These are phyloP conservation scores for Pulveroboletus ravenelii DNA, from an alignment of 768 basidiomycete genomes.

Conservation along the genomic window DNA sequence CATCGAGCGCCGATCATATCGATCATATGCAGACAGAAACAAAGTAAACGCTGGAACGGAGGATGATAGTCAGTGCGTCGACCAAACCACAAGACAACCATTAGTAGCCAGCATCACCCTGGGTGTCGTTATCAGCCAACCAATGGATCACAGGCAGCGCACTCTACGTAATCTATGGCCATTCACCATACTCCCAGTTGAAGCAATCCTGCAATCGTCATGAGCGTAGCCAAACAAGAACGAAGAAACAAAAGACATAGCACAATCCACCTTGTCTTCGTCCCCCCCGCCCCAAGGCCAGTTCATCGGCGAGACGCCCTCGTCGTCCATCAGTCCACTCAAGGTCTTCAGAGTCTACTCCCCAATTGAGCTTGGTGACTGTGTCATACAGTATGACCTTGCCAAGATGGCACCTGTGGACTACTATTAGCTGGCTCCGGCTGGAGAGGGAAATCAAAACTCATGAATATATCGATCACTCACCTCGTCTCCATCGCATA, in stretches of 20 bases:
- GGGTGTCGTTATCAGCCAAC: neutral
- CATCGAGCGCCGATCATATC: neutral
- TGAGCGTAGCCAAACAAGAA: neutral
- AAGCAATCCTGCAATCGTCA: constrained; percentile 55
- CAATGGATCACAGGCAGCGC: neutral
- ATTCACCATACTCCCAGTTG: constrained; percentile 63
- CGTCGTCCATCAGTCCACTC: constrained; percentile 42
- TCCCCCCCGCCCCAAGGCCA: constrained; percentile 30
- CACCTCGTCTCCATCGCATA: constrained; percentile 77
- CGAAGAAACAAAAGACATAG: constrained; percentile 36
- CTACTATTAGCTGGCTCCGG: neutral
- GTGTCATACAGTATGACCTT: constrained; percentile 82
- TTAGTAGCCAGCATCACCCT: neutral
- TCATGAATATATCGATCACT: constrained; percentile 3
- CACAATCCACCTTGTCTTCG: constrained; percentile 52
- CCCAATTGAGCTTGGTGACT: constrained; percentile 75
- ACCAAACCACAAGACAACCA: neutral
- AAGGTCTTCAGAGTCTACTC: constrained; percentile 53
- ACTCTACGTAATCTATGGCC: neutral
- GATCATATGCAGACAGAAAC: neutral
- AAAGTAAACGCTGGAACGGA: neutral
- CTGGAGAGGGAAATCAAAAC: neutral
- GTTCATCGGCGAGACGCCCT: neutral
- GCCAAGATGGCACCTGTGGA: constrained; percentile 78
- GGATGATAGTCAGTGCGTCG: neutral